A percentile compares a stretch with the other conserved stretches of the same genome.
Evolutionary conservation across 306 rosid species (phyloP).

Genomic region (Sesbania bispinosa): DNA sequence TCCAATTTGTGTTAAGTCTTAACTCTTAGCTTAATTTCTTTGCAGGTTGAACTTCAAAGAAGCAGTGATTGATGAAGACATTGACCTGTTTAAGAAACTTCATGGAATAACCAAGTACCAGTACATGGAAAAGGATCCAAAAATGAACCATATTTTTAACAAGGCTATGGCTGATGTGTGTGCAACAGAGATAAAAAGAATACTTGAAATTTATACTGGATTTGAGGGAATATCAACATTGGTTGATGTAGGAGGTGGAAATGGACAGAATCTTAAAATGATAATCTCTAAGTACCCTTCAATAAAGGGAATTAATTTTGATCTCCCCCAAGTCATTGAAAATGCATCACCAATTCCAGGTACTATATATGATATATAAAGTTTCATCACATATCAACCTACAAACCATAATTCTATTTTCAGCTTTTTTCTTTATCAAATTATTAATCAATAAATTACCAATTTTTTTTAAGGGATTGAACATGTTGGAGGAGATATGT

Average conservation of each 20-base stretch:
- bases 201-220: conserved; percentile 29
- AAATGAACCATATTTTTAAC: conserved; percentile 24
- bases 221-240: conserved; percentile 28
- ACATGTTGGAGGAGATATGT: conserved; percentile 42
- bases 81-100: conserved; percentile 22
- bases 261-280: conserved; percentile 30
- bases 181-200: conserved; percentile 4
- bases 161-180: conserved; percentile 12
- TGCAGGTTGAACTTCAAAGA: conserved; percentile 34
- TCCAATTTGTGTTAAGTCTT: too few species aligned
- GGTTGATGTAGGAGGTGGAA: conserved; percentile 41
- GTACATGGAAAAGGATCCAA: conserved; percentile 20
- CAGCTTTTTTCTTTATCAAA: neutral
- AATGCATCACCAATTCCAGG: conserved; percentile 21
- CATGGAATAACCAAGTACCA: conserved; percentile 30
- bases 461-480: conserved; percentile 21
- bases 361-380: neutral
- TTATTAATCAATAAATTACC: neutral
- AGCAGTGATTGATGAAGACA: conserved; percentile 18
- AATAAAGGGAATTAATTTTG: conserved; percentile 37
- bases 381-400: neutral
- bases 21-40: neutral
- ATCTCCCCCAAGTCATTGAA: conserved; percentile 33
- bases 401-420: neutral
- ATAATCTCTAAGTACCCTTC: conserved; percentile 31